phyloP scores from a whole-genome alignment of 257 asterid genomes.

The Solanum sitiens region DNA sequence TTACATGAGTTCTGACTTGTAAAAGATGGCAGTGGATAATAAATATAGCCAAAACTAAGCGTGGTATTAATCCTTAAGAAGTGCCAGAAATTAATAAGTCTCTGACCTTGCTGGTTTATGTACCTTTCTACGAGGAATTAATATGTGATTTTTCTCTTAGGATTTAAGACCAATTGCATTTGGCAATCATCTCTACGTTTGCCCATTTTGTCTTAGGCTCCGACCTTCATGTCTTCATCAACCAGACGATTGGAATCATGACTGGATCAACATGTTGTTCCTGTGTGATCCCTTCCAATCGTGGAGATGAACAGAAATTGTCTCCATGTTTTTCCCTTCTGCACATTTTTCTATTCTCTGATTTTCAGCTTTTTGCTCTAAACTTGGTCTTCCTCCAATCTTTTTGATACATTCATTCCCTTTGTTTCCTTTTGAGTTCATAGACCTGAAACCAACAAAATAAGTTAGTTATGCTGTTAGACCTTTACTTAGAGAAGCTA shows the following conservation, averaged over 20 bases:
- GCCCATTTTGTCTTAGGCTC: not conserved
- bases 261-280: not conserved
- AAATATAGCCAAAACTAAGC: not conserved
- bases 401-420: not conserved
- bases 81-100: not conserved
- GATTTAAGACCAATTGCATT: not conserved
- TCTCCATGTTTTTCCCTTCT: not conserved
- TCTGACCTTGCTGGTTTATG: not conserved
- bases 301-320: not conserved
- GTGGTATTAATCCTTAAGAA: not conserved
- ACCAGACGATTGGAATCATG: not conserved
- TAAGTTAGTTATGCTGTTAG: not conserved
- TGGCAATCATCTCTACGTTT: not conserved
- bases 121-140: not conserved
- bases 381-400: not conserved
- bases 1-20: not conserved
- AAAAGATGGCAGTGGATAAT: not conserved
- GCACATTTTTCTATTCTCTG: not conserved
- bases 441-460: not conserved
- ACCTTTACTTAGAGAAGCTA: not conserved
- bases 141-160: not conserved
- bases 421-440: not conserved
- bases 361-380: not conserved
- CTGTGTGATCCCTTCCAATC: not conserved
- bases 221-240: not conserved